Evolutionary conservation across 768 basidiomycete species (phyloP).

Genomic region (Phanerochaete carnosa): DNA sequence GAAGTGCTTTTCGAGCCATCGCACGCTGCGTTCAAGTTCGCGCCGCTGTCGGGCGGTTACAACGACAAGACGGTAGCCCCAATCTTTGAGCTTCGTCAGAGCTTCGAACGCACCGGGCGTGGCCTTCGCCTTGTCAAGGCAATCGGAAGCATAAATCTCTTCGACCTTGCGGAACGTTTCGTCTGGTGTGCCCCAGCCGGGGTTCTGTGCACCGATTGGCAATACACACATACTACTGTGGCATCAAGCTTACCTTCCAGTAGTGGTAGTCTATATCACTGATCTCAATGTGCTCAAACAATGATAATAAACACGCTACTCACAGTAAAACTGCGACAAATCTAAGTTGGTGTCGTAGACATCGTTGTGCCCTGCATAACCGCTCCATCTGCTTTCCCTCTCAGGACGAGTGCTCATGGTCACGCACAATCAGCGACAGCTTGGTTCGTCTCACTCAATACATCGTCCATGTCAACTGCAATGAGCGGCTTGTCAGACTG

Average conservation of each 20-base stretch:
- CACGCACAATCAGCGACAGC: slow-evolving; percentile 54
- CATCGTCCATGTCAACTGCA: slow-evolving; percentile 68
- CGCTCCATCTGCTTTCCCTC: background rate
- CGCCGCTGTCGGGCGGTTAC: slow-evolving; percentile 69
- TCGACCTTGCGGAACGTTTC: slow-evolving; percentile 59
- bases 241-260: slow-evolving; percentile 54
- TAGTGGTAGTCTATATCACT: slow-evolving; percentile 58
- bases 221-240: background rate
- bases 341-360: slow-evolving; percentile 54
- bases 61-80: slow-evolving; percentile 69
- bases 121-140: slow-evolving; percentile 44
- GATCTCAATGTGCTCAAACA: background rate
- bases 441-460: slow-evolving; percentile 60
- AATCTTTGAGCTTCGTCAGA: slow-evolving; percentile 46
- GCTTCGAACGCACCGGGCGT: slow-evolving; percentile 64
- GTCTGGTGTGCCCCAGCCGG: slow-evolving; percentile 57
- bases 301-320: slow-evolving; percentile 23
- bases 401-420: background rate
- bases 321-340: slow-evolving; percentile 58
- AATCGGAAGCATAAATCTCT: slow-evolving; percentile 52
- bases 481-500: slow-evolving; percentile 38
- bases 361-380: slow-evolving; percentile 60
- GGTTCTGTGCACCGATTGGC: slow-evolving; percentile 32
- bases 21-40: slow-evolving; percentile 54
- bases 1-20: slow-evolving; percentile 65